A percentile compares a stretch with the other conserved stretches of the same genome.
Conservation (phyloP, 495 filamentous ascomycete species). For the Talaromyces nanjingensis region DNA sequence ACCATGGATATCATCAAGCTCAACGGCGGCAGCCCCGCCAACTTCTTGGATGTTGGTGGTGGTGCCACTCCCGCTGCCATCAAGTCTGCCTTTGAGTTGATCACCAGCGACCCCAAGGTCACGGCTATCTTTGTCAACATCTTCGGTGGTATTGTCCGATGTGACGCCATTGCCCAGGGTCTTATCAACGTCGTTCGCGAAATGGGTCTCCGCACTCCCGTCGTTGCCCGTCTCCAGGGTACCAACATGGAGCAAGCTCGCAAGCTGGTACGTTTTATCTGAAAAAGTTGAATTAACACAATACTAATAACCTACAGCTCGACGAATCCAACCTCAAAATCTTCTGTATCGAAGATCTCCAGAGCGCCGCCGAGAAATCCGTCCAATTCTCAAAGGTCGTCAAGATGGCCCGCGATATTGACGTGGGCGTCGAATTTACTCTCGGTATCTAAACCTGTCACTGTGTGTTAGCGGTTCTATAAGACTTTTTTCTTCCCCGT, state of each 20-base stretch:
- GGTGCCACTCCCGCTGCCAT: slow-evolving; percentile 95
- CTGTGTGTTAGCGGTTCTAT: neutral
- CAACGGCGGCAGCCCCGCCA: slow-evolving; percentile 91
- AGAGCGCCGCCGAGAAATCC: slow-evolving; percentile 93
- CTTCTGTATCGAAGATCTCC: slow-evolving; percentile 97
- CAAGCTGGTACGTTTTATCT: slow-evolving; percentile 54
- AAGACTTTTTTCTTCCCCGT: slow-evolving; percentile 10
- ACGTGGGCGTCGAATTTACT: slow-evolving; percentile 96
- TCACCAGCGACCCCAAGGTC: slow-evolving; percentile 97
- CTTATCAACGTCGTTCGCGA: slow-evolving; percentile 88
- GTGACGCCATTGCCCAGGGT: slow-evolving; percentile 95
- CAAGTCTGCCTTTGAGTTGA: slow-evolving; percentile 94
- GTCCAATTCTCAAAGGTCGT: slow-evolving; percentile 99
- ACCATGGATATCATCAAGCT: slow-evolving; percentile 99
- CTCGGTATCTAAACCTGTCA: slow-evolving; percentile 68
- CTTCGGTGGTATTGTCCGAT: slow-evolving; percentile 97
- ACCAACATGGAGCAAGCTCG: slow-evolving; percentile 98
- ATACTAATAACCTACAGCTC: slow-evolving; percentile 45
- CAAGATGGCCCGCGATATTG: slow-evolving; percentile 97
- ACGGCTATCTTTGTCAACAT: slow-evolving; percentile 99
- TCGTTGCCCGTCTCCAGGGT: slow-evolving; percentile 92
- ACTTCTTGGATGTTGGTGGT: slow-evolving; percentile 98
- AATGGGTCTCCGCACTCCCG: slow-evolving; percentile 92
- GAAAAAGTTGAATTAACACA: neutral
- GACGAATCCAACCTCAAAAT: slow-evolving; percentile 99